phyloP scores from a whole-genome alignment of 768 basidiomycete species.

The Tylopilus subfusipes region DNA sequence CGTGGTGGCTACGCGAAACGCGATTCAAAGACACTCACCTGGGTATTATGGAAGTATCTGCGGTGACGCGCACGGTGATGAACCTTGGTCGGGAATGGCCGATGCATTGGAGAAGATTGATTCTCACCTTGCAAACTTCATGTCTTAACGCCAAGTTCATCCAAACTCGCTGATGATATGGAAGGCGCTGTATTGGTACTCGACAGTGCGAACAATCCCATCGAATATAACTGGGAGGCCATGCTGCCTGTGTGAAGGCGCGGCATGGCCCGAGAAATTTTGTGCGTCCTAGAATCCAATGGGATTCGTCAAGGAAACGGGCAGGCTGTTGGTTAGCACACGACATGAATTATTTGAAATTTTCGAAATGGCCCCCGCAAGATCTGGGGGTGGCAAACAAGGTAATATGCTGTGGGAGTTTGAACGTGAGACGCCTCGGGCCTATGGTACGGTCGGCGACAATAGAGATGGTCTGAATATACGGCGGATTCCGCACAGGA shows the following conservation, averaged over 20 bases:
- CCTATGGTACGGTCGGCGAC: not conserved
- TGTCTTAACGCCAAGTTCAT: constrained; percentile 17
- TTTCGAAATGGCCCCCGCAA: not conserved
- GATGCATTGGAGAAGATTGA: not conserved
- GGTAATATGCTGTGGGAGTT: not conserved
- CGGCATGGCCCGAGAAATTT: constrained; percentile 13
- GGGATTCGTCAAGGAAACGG: not conserved
- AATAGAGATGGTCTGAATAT: not conserved
- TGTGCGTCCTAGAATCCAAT: not conserved
- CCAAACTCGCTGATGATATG: not conserved
- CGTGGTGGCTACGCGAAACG: not conserved
- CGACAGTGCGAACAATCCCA: not conserved
- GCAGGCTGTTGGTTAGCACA: not conserved
- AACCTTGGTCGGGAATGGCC: not conserved
- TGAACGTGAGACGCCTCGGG: not conserved
- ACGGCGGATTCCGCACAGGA: not conserved
- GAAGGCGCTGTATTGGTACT: not conserved
- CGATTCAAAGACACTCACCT: constrained; percentile 37
- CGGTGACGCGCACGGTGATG: not conserved
- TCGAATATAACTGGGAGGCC: not conserved
- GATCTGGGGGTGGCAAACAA: not conserved
- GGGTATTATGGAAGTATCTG: constrained; percentile 67
- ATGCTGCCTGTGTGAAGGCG: not conserved
- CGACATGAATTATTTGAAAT: constrained; percentile 6
- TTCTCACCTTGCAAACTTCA: constrained; percentile 60